Evolutionary conservation across 2,329 filamentous ascomycete genomes (phyloP).

Genomic region (Neonectria neomacrospora): DNA sequence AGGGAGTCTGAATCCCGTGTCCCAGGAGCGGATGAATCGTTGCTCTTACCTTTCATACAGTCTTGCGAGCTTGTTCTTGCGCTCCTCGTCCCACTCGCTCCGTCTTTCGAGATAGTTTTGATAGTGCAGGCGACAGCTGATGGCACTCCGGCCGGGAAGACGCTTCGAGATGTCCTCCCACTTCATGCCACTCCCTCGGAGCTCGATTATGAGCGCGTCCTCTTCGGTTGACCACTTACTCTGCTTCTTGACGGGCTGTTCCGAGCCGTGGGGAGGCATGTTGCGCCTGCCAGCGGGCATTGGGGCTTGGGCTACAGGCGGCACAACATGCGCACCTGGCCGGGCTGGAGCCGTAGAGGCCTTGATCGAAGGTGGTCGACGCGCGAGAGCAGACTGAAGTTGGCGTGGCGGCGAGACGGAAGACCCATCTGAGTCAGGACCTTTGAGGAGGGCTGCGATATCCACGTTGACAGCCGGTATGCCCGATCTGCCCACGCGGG

Average conservation of each 20-base stretch:
- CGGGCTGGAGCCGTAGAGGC: conserved; percentile 36
- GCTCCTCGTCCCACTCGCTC: conserved; percentile 96
- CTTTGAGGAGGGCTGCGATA: conserved; percentile 91
- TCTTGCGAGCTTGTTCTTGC: conserved; percentile 94
- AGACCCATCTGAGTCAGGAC: conserved; percentile 78
- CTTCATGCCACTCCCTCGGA: conserved; percentile 92
- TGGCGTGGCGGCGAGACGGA: conserved; percentile 57
- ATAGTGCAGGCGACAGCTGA: conserved; percentile 94
- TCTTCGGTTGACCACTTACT: conserved; percentile 97
- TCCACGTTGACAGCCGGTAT: conserved; percentile 80
- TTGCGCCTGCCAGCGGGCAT: conserved; percentile 48
- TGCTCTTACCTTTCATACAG: conserved; percentile 89
- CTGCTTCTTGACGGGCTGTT: conserved; percentile 88
- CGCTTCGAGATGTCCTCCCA: conserved; percentile 98
- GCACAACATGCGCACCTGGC: conserved; percentile 40
- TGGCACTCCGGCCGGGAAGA: conserved; percentile 88
- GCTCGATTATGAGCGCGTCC: conserved; percentile 91
- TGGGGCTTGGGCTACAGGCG: conserved; percentile 48
- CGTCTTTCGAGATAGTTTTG: conserved; percentile 96
- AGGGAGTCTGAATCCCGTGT: not conserved
- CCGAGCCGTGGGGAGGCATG: conserved; percentile 60
- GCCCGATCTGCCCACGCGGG: conserved; percentile 42
- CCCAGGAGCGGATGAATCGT: not conserved
- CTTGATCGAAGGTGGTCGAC: conserved; percentile 37
- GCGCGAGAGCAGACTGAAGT: conserved; percentile 29